Conservation (phyloP, 2,329 filamentous ascomycete species). For the Alternaria consortialis region DNA sequence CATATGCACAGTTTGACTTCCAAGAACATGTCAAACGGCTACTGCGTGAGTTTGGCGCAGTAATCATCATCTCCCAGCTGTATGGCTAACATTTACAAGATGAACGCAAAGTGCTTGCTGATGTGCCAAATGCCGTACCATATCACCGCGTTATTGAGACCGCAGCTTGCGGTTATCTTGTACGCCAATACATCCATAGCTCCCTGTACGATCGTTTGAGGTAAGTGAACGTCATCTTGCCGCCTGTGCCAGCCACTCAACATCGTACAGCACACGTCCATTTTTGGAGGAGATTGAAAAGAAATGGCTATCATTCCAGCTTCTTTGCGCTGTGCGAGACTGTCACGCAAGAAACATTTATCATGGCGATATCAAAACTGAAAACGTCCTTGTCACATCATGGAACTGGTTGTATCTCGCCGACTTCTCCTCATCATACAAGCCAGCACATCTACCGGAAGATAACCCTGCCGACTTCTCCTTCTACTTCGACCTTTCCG, state of each 20-base stretch:
- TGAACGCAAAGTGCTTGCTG: slow-evolving; percentile 79
- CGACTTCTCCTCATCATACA: slow-evolving; percentile 97
- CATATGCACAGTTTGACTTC: slow-evolving; percentile 82
- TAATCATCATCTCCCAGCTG: rapidly evolving
- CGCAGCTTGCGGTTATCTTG: slow-evolving; percentile 87
- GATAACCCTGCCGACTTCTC: slow-evolving; percentile 98
- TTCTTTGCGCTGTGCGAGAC: slow-evolving; percentile 90
- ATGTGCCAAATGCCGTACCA: slow-evolving; percentile 88
- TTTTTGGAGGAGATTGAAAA: slow-evolving; percentile 98
- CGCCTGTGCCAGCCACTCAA: slow-evolving; percentile 30
- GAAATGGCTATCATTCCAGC: slow-evolving; percentile 97
- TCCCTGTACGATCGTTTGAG: slow-evolving; percentile 94
- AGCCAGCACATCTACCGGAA: slow-evolving; percentile 90
- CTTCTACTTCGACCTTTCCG: slow-evolving; percentile 96
- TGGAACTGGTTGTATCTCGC: slow-evolving; percentile 99
- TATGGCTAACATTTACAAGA: slow-evolving; percentile 58
- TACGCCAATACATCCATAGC: slow-evolving; percentile 94
- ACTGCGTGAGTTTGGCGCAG: slow-evolving; percentile 64
- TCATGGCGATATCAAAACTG: slow-evolving; percentile 98
- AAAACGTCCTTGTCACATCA: slow-evolving; percentile 95
- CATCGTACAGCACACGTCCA: slow-evolving; percentile 76
- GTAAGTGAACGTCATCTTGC: slow-evolving; percentile 42
- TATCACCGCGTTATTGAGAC: slow-evolving; percentile 95
- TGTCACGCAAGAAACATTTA: slow-evolving; percentile 89
- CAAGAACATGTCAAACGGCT: slow-evolving; percentile 81